Percentiles rank a stretch among this genome's conserved stretches.
Conservation (phyloP, 2,329 filamentous ascomycete species). For the Hirsutella rhossiliensis region DNA sequence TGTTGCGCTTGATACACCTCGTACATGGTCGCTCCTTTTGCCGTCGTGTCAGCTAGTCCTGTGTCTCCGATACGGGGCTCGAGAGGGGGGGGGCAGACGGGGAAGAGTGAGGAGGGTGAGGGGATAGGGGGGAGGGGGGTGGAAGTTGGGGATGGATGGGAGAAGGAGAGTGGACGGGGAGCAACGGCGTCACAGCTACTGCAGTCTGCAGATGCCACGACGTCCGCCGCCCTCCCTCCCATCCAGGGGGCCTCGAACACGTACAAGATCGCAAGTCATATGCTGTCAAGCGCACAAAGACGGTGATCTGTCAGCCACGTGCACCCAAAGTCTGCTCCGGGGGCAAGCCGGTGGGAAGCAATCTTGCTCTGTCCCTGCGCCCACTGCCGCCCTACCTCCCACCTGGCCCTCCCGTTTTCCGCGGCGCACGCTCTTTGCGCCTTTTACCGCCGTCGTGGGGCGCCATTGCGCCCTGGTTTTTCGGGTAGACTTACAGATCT, state of each 20-base stretch:
- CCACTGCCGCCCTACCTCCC: too few species aligned
- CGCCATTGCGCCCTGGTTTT: not conserved
- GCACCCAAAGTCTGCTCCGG: not conserved
- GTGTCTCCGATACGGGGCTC: too few species aligned
- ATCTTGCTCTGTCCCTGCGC: not conserved
- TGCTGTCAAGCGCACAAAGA: slow-evolving; percentile 40
- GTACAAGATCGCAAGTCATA: slow-evolving; percentile 88
- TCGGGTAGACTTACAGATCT: slow-evolving; percentile 62
- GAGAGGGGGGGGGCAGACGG: not conserved
- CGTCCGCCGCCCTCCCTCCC: not conserved
- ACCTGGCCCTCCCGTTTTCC: too few species aligned
- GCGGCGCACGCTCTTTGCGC: not conserved
- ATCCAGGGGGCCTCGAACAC: slow-evolving; percentile 24
- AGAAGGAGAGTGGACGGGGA: slow-evolving; percentile 1
- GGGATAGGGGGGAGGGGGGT: not conserved
- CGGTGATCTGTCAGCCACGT: slow-evolving; percentile 6
- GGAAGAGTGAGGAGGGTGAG: too few species aligned
- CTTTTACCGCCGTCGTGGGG: not conserved
- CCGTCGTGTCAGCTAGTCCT: slow-evolving; percentile 12
- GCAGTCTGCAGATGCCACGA: not conserved
- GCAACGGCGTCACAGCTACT: not conserved
- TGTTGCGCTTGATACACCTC: slow-evolving; percentile 95
- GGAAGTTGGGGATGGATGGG: not conserved
- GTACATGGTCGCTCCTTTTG: slow-evolving; percentile 85
- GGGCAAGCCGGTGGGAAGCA: not conserved